phyloP scores from a whole-genome alignment of 2,329 filamentous ascomycete genomes.

The Lachnellula suecica region DNA sequence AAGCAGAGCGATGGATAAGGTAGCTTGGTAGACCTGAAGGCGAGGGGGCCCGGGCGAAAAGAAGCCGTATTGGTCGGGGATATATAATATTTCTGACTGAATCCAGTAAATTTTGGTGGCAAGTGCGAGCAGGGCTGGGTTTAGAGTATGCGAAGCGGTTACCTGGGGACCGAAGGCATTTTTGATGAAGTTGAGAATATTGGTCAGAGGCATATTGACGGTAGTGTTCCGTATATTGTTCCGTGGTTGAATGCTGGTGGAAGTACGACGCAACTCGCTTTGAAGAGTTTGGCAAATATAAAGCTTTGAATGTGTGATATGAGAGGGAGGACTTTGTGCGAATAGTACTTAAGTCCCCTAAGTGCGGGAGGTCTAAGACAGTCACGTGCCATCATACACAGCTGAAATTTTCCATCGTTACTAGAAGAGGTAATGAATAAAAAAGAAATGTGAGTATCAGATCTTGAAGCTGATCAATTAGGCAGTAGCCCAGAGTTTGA shows the following conservation, averaged over 20 bases:
- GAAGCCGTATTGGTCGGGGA: constrained; percentile 9
- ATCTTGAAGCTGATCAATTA: no score
- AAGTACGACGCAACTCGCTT: constrained; percentile 4
- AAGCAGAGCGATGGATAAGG: constrained; percentile 7
- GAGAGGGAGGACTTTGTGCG: neutral
- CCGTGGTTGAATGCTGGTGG: constrained; percentile 1
- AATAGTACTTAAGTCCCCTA: no score
- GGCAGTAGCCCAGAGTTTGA: no score
- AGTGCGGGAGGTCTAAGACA: no score
- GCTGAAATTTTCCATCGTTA: no score
- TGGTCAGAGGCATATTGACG: constrained; percentile 1
- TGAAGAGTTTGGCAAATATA: neutral
- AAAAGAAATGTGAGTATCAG: no score
- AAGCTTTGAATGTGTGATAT: neutral
- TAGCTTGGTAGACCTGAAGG: constrained; percentile 9
- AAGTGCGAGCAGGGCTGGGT: constrained; percentile 10
- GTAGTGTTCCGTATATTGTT: neutral
- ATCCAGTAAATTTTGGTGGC: constrained; percentile 9
- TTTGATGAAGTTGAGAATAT: constrained; percentile 2
- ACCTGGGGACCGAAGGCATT: constrained; percentile 4
- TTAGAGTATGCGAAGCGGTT: constrained; percentile 7
- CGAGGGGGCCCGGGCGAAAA: constrained; percentile 9
- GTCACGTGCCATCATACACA: no score
- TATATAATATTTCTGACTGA: constrained; percentile 13
- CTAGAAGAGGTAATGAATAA: no score